A percentile compares a stretch with the other conserved stretches of the same genome.
Conservation (phyloP, 78 protist species). For the Dictyostelium firmibasis region DNA sequence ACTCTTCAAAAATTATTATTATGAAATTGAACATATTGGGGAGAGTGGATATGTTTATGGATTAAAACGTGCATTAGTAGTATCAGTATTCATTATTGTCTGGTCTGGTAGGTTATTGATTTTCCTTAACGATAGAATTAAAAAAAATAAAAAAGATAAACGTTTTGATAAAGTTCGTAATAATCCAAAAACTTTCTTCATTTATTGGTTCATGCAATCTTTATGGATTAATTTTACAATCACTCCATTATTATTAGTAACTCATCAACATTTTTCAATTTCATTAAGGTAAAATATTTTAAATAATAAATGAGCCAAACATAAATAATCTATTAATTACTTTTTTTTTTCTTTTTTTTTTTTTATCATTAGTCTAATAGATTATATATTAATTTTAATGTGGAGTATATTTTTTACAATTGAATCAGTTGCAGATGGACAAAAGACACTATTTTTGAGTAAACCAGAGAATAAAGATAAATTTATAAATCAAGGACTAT, state of each 20-base stretch:
- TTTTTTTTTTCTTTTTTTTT: background rate
- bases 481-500: slow-evolving; percentile 19
- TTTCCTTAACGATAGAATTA: slow-evolving; percentile 22
- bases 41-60: background rate
- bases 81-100: background rate
- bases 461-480: background rate
- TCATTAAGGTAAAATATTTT: background rate
- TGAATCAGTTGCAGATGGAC: slow-evolving; percentile 23
- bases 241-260: background rate
- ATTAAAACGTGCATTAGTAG: background rate
- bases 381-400: background rate
- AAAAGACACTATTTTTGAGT: slow-evolving; percentile 3
- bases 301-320: no score
- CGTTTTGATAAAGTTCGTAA: slow-evolving; percentile 40
- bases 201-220: slow-evolving; percentile 45
- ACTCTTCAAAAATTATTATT: background rate
- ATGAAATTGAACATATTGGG: background rate
- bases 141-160: slow-evolving; percentile 6
- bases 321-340: background rate
- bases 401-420: background rate
- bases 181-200: background rate
- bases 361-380: background rate
- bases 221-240: background rate
- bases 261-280: background rate
- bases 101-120: slow-evolving; percentile 16